Evolutionary conservation across 2,329 filamentous ascomycete genomes (phyloP), one percentile per base, ranked within the genome.

Genomic region (Aspergillus sp.): DNA sequence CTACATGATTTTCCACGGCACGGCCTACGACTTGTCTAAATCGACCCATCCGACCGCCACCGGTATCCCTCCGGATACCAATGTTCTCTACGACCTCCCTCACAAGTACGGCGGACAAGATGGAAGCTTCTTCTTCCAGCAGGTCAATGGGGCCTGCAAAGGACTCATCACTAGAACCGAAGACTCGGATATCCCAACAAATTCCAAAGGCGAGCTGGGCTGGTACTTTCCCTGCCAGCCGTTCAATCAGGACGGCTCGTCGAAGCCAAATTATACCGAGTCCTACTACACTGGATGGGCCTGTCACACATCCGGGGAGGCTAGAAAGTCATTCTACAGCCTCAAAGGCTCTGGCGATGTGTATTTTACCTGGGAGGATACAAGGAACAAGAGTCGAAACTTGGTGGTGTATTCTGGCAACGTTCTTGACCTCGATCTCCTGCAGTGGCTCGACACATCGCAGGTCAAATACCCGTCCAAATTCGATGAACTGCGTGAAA

Each of bases 91-190:
- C 71, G 92, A 97, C 73, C 79, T 96, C n/a, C 84, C 88, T 1
- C 85, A 89, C 66, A 91, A 91, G 71, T 87, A 94, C 68, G 89
- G 88, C 57, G 95, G 93, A n/a, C 85, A 90, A 75, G 96, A 99
- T 73, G 94, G 91, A 59, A 98, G 93, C 72, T 99, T 99, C 74
- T 79, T 99, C 71, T 99, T 99, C 78, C 95, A 99, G 74, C 96
- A 98, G 66, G 95, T 99, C 75, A 99, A 99, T 69, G 96, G 95
- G 52, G 90, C 90, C 63, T 99, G 95, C 84, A 99, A 98, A 79
- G 90, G 85, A 10, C 78, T 98, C 58, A 96, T 99, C 72, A 96
- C 86, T 0, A 77, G 83, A 7, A 85, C 89, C 1, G 73, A 83
- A 1, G 81, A 81, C 57, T 96, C 93, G 0, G 89, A 92, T 67